These are phyloP conservation scores for Tolypocladium album DNA, from an alignment of 2,329 filamentous ascomycete genomes.

Conservation along the genomic window DNA sequence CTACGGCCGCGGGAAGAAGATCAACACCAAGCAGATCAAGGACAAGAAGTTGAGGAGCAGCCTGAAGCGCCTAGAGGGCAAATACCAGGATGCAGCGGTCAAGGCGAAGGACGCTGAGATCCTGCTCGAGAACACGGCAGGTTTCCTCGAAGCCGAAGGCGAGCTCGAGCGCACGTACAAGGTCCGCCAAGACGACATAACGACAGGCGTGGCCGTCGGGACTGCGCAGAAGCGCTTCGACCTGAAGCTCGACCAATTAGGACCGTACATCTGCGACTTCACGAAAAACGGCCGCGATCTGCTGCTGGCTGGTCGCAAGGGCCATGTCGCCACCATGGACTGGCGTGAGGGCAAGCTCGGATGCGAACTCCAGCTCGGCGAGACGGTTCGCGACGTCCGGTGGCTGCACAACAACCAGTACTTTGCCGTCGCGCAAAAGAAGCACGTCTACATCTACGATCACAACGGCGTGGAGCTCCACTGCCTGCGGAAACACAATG, in stretches of 20 bases:
- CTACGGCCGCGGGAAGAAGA: constrained; percentile 76
- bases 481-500: constrained; percentile 78
- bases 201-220: constrained; percentile 61
- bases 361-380: constrained; percentile 81
- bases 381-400: constrained; percentile 79
- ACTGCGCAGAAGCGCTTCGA: constrained; percentile 92
- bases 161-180: constrained; percentile 90
- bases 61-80: constrained; percentile 66
- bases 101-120: constrained; percentile 95
- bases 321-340: constrained; percentile 93
- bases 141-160: constrained; percentile 79
- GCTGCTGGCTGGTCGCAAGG: constrained; percentile 78
- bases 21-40: constrained; percentile 61
- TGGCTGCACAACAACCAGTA: constrained; percentile 94
- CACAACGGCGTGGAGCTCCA: constrained; percentile 84
- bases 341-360: constrained; percentile 87
- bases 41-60: constrained; percentile 87
- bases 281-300: constrained; percentile 80
- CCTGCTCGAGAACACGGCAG: constrained; percentile 72
- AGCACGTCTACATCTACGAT: constrained; percentile 95
- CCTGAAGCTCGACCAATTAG: constrained; percentile 68
- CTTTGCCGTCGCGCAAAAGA: constrained; percentile 94
- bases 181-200: constrained; percentile 81
- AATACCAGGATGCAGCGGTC: constrained; percentile 70
- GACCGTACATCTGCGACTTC: constrained; percentile 84